phyloP scores from a whole-genome alignment of 1,284 basidiomycete genomes.

The Takashimella tepidaria region DNA sequence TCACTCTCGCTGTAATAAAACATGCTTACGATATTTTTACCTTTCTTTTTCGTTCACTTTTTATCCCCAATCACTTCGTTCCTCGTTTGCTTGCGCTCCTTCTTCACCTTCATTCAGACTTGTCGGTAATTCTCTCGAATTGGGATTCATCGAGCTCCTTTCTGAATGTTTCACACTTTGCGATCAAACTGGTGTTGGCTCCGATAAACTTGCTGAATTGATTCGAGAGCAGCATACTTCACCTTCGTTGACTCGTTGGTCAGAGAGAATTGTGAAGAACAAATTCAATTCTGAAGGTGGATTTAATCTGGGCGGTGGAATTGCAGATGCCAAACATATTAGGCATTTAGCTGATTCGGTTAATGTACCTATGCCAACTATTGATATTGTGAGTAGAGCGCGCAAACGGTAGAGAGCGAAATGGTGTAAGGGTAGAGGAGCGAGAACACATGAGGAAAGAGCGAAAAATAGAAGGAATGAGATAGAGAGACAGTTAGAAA shows the following conservation, averaged over 20 bases:
- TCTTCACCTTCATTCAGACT: slow-evolving; percentile 21
- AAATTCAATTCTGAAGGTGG: slow-evolving; percentile 70
- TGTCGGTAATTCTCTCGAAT: slow-evolving; percentile 43
- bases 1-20: no score
- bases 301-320: slow-evolving; percentile 83
- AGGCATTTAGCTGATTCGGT: slow-evolving; percentile 53
- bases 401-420: no score
- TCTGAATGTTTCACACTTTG: slow-evolving; percentile 76
- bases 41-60: not conserved
- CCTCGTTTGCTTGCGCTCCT: no score
- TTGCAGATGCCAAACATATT: slow-evolving; percentile 66
- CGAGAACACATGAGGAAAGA: no score
- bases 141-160: slow-evolving; percentile 63
- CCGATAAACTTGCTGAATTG: slow-evolving; percentile 55
- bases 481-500: no score
- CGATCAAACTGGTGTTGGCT: slow-evolving; percentile 74
- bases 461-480: no score
- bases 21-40: no score
- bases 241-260: slow-evolving; percentile 25
- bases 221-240: slow-evolving; percentile 53
- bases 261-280: slow-evolving; percentile 47
- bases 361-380: slow-evolving; percentile 72
- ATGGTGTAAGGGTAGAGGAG: no score
- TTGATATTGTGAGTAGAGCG: slow-evolving; percentile 61
- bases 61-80: no score